phyloP scores from a whole-genome alignment of 2,329 filamentous ascomycete genomes.

The Pleurostoma richardsiae region DNA sequence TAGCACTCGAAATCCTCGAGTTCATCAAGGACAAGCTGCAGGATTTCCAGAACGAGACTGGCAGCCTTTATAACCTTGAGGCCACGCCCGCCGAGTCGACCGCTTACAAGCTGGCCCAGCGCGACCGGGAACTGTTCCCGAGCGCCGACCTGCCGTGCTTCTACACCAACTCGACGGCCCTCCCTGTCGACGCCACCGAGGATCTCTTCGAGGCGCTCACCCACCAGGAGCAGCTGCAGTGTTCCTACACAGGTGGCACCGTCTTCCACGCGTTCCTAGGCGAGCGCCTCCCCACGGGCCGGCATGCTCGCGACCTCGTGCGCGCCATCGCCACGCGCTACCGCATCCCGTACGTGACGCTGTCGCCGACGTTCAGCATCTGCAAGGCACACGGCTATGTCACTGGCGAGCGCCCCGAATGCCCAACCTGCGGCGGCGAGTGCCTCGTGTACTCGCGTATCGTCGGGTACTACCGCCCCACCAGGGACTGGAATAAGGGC shows the following conservation, averaged over 20 bases:
- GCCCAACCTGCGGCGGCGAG: not conserved
- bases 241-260: not conserved
- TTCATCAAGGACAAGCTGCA: not conserved
- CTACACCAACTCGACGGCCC: not conserved
- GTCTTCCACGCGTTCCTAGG: conserved; percentile 1
- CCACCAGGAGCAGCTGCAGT: not conserved
- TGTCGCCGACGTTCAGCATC: not conserved
- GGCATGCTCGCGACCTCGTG: not conserved
- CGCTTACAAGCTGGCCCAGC: not conserved
- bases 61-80: not conserved
- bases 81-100: not conserved
- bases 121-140: not conserved
- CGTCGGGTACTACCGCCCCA: not conserved
- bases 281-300: not conserved
- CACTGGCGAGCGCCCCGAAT: not conserved
- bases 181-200: not conserved
- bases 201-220: not conserved
- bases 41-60: not conserved
- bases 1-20: not conserved
- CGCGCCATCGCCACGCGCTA: not conserved
- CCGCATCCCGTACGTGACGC: not conserved
- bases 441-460: not conserved
- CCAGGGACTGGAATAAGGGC: not conserved
- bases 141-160: not conserved
- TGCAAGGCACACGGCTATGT: not conserved